Evolutionary conservation across 306 rosid species (phyloP).

Genomic region (Acacia melanoxylon): DNA sequence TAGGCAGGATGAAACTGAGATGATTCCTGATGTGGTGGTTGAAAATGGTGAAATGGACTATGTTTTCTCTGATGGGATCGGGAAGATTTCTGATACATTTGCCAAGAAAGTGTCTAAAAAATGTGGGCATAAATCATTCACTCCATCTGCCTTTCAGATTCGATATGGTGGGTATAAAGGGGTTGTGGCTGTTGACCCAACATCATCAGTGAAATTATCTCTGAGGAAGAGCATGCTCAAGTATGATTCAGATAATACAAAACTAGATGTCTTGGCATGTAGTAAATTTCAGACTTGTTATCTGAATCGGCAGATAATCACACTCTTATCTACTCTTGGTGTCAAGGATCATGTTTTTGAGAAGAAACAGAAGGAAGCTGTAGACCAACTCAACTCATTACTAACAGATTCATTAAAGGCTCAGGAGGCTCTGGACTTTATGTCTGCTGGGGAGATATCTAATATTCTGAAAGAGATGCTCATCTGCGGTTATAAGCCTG

Average conservation of each 20-base stretch:
- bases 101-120: conserved; percentile 68
- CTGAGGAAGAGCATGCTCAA: conserved; percentile 80
- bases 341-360: conserved; percentile 56
- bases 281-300: conserved; percentile 75
- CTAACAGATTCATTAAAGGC: conserved; percentile 69
- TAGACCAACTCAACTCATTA: conserved; percentile 59
- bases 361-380: conserved; percentile 63
- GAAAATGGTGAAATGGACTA: conserved; percentile 22
- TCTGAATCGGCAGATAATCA: conserved; percentile 76
- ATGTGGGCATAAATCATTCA: conserved; percentile 47
- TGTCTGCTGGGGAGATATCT: conserved; percentile 75
- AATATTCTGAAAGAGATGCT: conserved; percentile 77
- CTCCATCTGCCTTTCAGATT: conserved; percentile 88
- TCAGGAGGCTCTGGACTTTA: conserved; percentile 65
- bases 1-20: conserved; percentile 45
- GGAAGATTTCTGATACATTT: conserved; percentile 75
- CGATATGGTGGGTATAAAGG: conserved; percentile 92
- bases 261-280: conserved; percentile 71
- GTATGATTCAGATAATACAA: conserved; percentile 54
- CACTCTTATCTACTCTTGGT: conserved; percentile 81
- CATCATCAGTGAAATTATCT: conserved; percentile 61
- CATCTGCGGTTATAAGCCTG: conserved; percentile 70
- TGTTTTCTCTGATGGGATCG: conserved; percentile 88
- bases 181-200: conserved; percentile 85
- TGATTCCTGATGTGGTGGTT: conserved; percentile 55